phyloP scores from a whole-genome alignment of 441 rosid genomes.

The Adansonia gregorii region DNA sequence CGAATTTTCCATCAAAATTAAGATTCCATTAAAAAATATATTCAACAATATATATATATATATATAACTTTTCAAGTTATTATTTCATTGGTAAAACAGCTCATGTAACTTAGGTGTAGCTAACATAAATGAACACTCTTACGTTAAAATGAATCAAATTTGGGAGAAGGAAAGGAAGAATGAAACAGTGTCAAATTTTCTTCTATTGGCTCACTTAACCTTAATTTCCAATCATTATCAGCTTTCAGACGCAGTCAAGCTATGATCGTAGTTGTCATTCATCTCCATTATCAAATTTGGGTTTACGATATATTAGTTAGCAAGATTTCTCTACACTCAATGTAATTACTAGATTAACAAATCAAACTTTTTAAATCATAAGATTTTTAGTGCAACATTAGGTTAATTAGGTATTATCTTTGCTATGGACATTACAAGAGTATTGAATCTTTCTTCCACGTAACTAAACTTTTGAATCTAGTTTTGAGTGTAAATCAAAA shows the following conservation, averaged over 20 bases:
- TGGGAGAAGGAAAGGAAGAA: not conserved
- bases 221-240: slow-evolving; percentile 41
- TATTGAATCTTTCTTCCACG: no score
- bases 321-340: not conserved
- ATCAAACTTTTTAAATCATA: no score
- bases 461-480: no score
- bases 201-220: slow-evolving; percentile 23
- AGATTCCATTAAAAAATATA: no score
- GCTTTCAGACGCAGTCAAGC: slow-evolving; percentile 9
- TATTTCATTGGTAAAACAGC: no score
- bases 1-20: no score
- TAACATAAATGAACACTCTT: not conserved
- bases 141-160: not conserved
- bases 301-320: not conserved
- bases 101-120: not conserved
- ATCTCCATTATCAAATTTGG: not conserved
- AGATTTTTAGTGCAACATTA: no score
- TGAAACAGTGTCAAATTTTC: not conserved
- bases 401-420: no score
- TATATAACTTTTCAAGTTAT: no score
- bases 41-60: no score
- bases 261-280: slow-evolving; percentile 6
- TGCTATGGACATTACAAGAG: no score
- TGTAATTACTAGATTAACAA: not conserved
- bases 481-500: no score